Evolutionary conservation across 345 rosid species (phyloP).

Genomic region (Brassica cretica): DNA sequence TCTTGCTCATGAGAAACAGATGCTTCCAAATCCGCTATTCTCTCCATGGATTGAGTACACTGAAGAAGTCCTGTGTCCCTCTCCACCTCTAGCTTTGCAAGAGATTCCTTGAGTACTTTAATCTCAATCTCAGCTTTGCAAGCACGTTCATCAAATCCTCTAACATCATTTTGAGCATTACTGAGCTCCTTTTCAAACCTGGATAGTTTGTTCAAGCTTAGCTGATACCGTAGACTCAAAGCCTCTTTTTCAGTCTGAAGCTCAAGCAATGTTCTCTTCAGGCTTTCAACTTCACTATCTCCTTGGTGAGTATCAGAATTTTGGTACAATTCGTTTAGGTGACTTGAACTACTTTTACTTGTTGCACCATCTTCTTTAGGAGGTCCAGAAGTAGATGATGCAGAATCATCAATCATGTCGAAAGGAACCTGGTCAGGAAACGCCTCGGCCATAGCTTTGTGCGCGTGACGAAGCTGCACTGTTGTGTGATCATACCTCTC

Average conservation of each 20-base stretch:
- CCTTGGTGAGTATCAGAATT: slow-evolving; percentile 41
- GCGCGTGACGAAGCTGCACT: slow-evolving; percentile 82
- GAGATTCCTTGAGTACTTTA: slow-evolving; percentile 67
- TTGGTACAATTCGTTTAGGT: slow-evolving; percentile 43
- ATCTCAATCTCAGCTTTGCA: slow-evolving; percentile 79
- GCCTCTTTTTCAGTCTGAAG: slow-evolving; percentile 77
- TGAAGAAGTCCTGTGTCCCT: slow-evolving; percentile 66
- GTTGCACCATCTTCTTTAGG: slow-evolving; percentile 40
- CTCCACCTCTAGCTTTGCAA: slow-evolving; percentile 63
- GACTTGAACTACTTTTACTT: slow-evolving; percentile 56
- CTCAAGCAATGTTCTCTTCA: slow-evolving; percentile 65
- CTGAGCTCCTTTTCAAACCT: slow-evolving; percentile 63
- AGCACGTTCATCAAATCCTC: slow-evolving; percentile 63
- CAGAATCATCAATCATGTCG: slow-evolving; percentile 57
- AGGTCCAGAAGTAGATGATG: slow-evolving; percentile 54
- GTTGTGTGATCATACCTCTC: slow-evolving; percentile 98
- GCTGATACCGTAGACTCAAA: slow-evolving; percentile 56
- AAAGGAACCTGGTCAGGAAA: slow-evolving; percentile 84
- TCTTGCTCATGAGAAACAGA: slow-evolving; percentile 47
- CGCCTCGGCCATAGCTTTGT: slow-evolving; percentile 81
- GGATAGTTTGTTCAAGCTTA: slow-evolving; percentile 66
- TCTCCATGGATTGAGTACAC: slow-evolving; percentile 65
- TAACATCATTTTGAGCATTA: slow-evolving; percentile 57
- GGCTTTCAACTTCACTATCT: slow-evolving; percentile 58
- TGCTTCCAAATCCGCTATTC: slow-evolving; percentile 57